phyloP scores from a whole-genome alignment of 352 stramenopile species.

The Globisporangium emineosum region DNA sequence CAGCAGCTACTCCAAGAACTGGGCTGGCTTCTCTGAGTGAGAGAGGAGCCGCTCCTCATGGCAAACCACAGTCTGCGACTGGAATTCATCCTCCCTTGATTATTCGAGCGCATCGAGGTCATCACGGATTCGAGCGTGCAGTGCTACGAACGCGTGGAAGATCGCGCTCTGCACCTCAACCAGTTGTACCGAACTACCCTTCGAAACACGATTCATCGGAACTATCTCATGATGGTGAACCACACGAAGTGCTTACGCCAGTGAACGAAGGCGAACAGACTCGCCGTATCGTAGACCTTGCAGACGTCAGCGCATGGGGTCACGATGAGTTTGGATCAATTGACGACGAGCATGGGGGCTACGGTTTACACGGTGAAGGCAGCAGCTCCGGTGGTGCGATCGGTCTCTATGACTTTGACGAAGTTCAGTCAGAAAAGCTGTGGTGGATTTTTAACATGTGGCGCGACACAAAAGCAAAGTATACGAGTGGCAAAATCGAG shows the following conservation, averaged over 20 bases:
- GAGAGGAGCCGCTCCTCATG: conserved; percentile 31
- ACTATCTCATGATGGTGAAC: conserved; percentile 6
- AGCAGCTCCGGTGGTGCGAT: conserved; percentile 55
- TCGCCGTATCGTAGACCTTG: conserved; percentile 49
- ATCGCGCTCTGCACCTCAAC: conserved; percentile 59
- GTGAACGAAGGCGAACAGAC: conserved; percentile 18
- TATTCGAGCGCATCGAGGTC: conserved; percentile 11
- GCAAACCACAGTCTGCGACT: conserved; percentile 1
- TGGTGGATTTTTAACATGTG: conserved; percentile 85
- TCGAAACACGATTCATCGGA: conserved; percentile 8
- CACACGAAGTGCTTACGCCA: conserved; percentile 22
- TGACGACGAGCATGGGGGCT: conserved; percentile 23
- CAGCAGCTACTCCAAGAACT: conserved; percentile 54
- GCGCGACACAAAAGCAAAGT: conserved; percentile 60
- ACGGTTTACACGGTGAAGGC: conserved; percentile 37
- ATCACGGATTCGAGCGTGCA: conserved; percentile 24
- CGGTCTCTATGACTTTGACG: conserved; percentile 75
- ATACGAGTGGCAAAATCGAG: conserved; percentile 69
- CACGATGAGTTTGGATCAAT: conserved; percentile 22
- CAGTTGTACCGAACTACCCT: conserved; percentile 8
- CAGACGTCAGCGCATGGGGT: conserved; percentile 44
- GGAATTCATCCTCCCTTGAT: conserved; percentile 16
- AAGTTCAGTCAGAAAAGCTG: conserved; percentile 75
- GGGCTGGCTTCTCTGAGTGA: conserved; percentile 72
- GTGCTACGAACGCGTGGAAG: conserved; percentile 37